These are phyloP conservation scores for Senecio squalidus DNA, from an alignment of 140 eudicot genomes.

Conservation along the genomic window DNA sequence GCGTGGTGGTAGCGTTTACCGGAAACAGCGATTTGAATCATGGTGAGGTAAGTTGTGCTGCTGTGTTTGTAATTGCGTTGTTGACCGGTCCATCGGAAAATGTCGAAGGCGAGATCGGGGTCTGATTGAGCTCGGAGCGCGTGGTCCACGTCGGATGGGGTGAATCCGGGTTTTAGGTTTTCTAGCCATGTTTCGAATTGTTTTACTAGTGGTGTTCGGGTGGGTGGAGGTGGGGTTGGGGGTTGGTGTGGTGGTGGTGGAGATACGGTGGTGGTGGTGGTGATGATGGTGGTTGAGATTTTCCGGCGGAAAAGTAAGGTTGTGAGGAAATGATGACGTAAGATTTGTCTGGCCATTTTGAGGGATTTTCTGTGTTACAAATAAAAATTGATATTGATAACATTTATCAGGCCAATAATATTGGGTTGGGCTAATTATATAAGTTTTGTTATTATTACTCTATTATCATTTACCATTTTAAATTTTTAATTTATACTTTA, in stretches of 20 bases:
- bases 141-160: slow-evolving; percentile 53
- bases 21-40: slow-evolving; percentile 45
- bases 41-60: slow-evolving; percentile 65
- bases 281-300: slow-evolving; percentile 9
- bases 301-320: slow-evolving; percentile 22
- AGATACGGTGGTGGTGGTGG: slow-evolving; percentile 1
- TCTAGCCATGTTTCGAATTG: slow-evolving; percentile 72
- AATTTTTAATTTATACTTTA: too few relatives aligned
- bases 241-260: slow-evolving; percentile 27
- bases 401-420: too few relatives aligned
- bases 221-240: slow-evolving; percentile 16
- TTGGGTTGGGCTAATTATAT: too few relatives aligned
- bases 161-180: slow-evolving; percentile 68
- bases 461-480: too few relatives aligned
- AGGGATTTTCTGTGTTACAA: too few relatives aligned
- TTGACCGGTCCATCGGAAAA: slow-evolving; percentile 91
- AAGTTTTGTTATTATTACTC: too few relatives aligned
- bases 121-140: slow-evolving; percentile 72
- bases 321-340: slow-evolving; percentile 16
- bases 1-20: slow-evolving; percentile 51
- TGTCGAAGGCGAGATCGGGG: slow-evolving; percentile 79
- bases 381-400: too few relatives aligned
- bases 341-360: slow-evolving; percentile 1
- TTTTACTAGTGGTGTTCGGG: slow-evolving; percentile 42
- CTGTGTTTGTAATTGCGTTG: slow-evolving; percentile 78